A percentile compares a stretch with the other conserved stretches of the same genome.
Conservation (phyloP, 805 yeast genomes). For the Priceomyces haplophilus region DNA sequence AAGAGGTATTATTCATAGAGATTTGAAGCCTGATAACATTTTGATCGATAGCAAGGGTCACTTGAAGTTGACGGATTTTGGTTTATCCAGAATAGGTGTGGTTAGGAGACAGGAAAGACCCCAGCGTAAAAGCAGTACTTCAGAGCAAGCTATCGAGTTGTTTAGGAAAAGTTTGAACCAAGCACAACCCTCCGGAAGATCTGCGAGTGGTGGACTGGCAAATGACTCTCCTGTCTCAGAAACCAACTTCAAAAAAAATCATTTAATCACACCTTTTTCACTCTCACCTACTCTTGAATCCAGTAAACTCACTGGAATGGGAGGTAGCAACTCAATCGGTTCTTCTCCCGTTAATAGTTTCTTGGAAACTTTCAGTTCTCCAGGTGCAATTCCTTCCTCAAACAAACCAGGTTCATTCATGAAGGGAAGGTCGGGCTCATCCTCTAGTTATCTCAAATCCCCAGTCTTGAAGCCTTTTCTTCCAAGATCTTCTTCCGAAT, state of each 20-base stretch:
- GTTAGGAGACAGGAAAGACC: constrained; percentile 67
- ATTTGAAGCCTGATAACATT: constrained; percentile 90
- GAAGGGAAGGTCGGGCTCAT: constrained; percentile 23
- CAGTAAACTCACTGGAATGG: constrained; percentile 11
- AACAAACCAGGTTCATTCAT: constrained; percentile 6
- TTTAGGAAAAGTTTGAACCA: constrained; percentile 29
- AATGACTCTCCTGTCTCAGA: constrained; percentile 27
- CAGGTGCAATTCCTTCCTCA: neutral
- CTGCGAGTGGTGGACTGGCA: constrained; percentile 6
- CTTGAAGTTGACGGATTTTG: constrained; percentile 91
- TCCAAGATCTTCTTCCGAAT: constrained; percentile 51
- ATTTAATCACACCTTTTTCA: constrained; percentile 44
- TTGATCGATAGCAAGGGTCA: constrained; percentile 86
- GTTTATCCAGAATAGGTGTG: constrained; percentile 85
- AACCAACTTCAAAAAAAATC: constrained; percentile 30
- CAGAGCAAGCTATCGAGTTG: constrained; percentile 41
- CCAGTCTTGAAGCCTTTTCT: constrained; percentile 49
- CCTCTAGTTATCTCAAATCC: constrained; percentile 43
- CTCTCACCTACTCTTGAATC: constrained; percentile 39
- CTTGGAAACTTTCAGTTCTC: constrained; percentile 11
- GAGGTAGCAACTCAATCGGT: constrained; percentile 4
- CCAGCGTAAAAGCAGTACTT: constrained; percentile 40
- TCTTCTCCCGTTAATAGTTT: constrained; percentile 15
- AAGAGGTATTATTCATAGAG: constrained; percentile 90
- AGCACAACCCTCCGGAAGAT: constrained; percentile 6